Evolutionary conservation across 306 rosid genomes (phyloP).

Genomic region (Luffa acutangula): DNA sequence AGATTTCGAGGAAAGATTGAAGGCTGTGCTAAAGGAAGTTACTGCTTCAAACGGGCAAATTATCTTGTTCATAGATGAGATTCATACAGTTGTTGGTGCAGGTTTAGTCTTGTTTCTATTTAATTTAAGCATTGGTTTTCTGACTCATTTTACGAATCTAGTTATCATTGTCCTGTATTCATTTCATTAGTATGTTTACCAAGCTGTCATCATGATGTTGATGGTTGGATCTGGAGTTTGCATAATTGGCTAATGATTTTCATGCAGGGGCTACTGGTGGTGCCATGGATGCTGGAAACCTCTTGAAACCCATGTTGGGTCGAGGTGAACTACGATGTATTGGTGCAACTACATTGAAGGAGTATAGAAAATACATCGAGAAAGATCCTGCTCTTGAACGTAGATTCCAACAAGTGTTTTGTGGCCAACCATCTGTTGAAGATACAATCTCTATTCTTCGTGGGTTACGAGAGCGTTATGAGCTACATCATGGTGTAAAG

Average conservation of each 20-base stretch:
- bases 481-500: conserved; percentile 96
- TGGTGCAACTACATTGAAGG: conserved; percentile 92
- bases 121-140: background rate
- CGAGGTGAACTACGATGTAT: conserved; percentile 96
- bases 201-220: background rate
- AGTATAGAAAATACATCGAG: conserved; percentile 85
- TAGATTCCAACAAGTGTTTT: conserved; percentile 91
- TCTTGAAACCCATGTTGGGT: conserved; percentile 97
- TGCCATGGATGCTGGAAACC: conserved; percentile 99
- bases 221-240: background rate
- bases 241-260: conserved; percentile 12
- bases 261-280: conserved; percentile 86
- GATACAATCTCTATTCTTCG: conserved; percentile 94
- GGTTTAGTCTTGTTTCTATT: conserved; percentile 33
- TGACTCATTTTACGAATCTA: background rate
- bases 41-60: conserved; percentile 88
- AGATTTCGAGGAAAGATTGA: conserved; percentile 93
- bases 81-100: conserved; percentile 98
- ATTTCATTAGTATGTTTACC: background rate
- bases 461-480: conserved; percentile 93
- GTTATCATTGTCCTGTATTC: background rate
- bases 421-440: conserved; percentile 87
- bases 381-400: conserved; percentile 98
- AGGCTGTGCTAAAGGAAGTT: conserved; percentile 94
- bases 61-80: conserved; percentile 91